phyloP scores from a whole-genome alignment of 768 basidiomycete species.

The Boletus insuetus region DNA sequence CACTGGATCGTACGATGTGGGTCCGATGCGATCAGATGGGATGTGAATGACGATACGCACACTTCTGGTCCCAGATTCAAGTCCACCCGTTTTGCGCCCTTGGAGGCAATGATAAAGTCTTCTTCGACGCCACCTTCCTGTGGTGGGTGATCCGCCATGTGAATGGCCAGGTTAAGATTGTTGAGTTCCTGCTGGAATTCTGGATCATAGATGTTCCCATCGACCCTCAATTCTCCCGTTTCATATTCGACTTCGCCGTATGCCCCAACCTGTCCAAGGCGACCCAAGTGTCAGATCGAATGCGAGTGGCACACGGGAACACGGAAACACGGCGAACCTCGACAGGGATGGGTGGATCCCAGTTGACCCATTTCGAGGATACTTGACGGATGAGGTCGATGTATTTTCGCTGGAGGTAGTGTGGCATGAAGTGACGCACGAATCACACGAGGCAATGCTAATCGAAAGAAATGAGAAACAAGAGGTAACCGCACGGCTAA shows the following conservation, averaged over 20 bases:
- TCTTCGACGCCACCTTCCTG: constrained; percentile 17
- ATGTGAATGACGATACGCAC: constrained; percentile 16
- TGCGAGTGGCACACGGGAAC: background rate
- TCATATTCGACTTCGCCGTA: constrained; percentile 30
- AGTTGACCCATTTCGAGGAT: constrained; percentile 39
- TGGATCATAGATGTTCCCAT: constrained; percentile 34
- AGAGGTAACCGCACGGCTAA: too few species aligned
- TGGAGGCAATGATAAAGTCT: constrained; percentile 22
- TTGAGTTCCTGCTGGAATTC: constrained; percentile 17
- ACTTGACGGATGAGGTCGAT: constrained; percentile 31
- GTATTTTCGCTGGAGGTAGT: constrained; percentile 30
- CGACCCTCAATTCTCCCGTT: constrained; percentile 30
- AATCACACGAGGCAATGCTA: too few species aligned
- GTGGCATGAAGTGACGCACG: background rate
- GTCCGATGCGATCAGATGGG: background rate
- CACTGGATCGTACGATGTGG: background rate
- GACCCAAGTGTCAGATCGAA: background rate
- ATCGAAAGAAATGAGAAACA: too few species aligned
- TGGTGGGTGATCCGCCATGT: constrained; percentile 15
- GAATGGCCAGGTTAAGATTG: background rate
- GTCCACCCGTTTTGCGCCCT: constrained; percentile 16
- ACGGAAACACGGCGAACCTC: constrained; percentile 20
- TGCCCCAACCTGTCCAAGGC: constrained; percentile 30
- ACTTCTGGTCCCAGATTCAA: constrained; percentile 11
- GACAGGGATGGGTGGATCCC: constrained; percentile 35